Evolutionary conservation across 2,329 filamentous ascomycete genomes (phyloP), one percentile per base, ranked within the genome.

Genomic region (Fusarium algeriense): DNA sequence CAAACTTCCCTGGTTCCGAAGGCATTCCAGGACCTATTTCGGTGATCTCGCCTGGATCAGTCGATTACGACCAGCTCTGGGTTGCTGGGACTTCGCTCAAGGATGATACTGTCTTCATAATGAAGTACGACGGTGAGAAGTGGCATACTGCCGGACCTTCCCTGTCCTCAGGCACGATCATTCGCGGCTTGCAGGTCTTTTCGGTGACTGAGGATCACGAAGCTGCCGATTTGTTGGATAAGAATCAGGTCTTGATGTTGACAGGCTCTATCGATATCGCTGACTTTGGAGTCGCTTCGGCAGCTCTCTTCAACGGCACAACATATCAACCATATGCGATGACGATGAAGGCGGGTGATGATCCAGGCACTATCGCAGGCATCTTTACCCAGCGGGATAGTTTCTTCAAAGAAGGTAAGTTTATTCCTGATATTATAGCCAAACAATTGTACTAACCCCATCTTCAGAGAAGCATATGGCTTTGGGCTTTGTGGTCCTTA

Each of bases 271-370:
- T 99, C 73, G 87, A 90, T 71, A 86, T 98, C 20, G 89, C 92
- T 0, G 83, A 84, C 52, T 94, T 94, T 78, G 95, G 95, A 64
- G 91, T 90, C 62, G 93, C 92, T 9, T 97, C 95, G 17, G 94
- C 93, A 12, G 95, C 91, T 11, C 84, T 98, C 32, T 99, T 93
- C 84, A 93, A 98, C 77, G 96, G 96, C 75, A 93, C 90, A 14
- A 83, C 85, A 5, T 90, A 95, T 78, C 85, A 86, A 55, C 95
- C 96, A 1, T 97, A 95, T 79, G 88, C 94, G 43, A 87, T 99
- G 44, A 93, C 95, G 4, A 92, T 89, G 48, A 91, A 87, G 64
- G 82, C 86, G 15, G 86, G 90, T 75, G 90, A 90, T 64, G 85
- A 86, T 15, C 84, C 89, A 14, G 94, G 95, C 52, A 95, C 90